Conservation (phyloP, 768 basidiomycete genomes). For the Boletus subcaerulescens region DNA sequence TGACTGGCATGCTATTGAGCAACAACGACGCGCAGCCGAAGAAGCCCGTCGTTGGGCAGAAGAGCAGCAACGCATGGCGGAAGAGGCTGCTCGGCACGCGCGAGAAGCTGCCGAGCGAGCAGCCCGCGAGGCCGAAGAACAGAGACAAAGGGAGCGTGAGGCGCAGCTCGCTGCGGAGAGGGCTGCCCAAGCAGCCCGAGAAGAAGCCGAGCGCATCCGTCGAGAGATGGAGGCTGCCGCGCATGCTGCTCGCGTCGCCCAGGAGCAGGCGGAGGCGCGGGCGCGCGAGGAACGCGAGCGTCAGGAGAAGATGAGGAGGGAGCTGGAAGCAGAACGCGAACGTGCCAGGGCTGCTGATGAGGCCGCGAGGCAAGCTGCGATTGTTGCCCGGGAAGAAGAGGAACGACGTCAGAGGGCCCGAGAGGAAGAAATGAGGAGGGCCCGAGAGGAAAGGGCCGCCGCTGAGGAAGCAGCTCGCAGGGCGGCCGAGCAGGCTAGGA, state of each 20-base stretch:
- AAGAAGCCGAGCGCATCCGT: conserved; percentile 24
- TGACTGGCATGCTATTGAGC: conserved; percentile 24
- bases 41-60: conserved; percentile 21
- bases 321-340: conserved; percentile 22
- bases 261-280: conserved; percentile 22
- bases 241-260: conserved; percentile 22
- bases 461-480: conserved; percentile 25
- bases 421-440: conserved; percentile 20
- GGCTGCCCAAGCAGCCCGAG: conserved; percentile 22
- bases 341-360: conserved; percentile 19
- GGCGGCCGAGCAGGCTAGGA: conserved; percentile 23
- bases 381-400: conserved; percentile 25
- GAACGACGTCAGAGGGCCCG: conserved; percentile 18
- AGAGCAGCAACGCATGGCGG: conserved; percentile 13
- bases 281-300: conserved; percentile 24
- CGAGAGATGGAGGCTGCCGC: conserved; percentile 21
- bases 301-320: conserved; percentile 13
- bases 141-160: conserved; percentile 12
- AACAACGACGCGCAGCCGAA: conserved; percentile 16
- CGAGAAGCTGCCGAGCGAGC: conserved; percentile 24
- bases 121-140: conserved; percentile 21
- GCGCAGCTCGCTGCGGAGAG: conserved; percentile 20
- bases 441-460: conserved; percentile 14
- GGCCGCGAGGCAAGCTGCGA: conserved; percentile 21
- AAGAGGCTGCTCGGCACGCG: conserved; percentile 20